These are phyloP conservation scores for Scolecobasidium constrictum DNA, from an alignment of 2,329 filamentous ascomycete species.

Conservation along the genomic window DNA sequence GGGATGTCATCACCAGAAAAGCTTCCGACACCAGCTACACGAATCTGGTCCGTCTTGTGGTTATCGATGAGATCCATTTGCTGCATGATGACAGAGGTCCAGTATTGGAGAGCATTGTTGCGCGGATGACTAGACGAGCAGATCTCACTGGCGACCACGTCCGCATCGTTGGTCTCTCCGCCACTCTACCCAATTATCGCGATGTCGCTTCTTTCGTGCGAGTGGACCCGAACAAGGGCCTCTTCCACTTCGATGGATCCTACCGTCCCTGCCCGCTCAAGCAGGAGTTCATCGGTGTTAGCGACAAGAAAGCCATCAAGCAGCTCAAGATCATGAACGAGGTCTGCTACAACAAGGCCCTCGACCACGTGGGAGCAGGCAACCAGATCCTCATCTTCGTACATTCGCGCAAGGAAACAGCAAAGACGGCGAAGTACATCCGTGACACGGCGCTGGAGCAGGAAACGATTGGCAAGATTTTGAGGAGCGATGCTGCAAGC, in stretches of 20 bases:
- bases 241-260: slow-evolving; percentile 94
- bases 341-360: slow-evolving; percentile 92
- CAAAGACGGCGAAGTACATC: slow-evolving; percentile 93
- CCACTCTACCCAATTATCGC: slow-evolving; percentile 89
- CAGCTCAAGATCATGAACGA: slow-evolving; percentile 99
- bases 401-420: slow-evolving; percentile 94
- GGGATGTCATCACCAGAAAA: slow-evolving; percentile 97
- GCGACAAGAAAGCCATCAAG: slow-evolving; percentile 97
- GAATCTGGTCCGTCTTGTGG: slow-evolving; percentile 87
- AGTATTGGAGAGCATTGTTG: slow-evolving; percentile 93
- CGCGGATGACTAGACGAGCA: slow-evolving; percentile 80
- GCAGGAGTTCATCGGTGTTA: slow-evolving; percentile 95
- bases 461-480: slow-evolving; percentile 92
- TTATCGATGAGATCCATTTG: slow-evolving; percentile 97
- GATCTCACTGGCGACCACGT: slow-evolving; percentile 93
- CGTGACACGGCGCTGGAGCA: slow-evolving; percentile 93
- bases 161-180: slow-evolving; percentile 82
- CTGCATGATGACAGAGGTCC: slow-evolving; percentile 95
- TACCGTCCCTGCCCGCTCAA: slow-evolving; percentile 88
- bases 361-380: slow-evolving; percentile 88
- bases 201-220: slow-evolving; percentile 94
- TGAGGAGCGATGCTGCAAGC: slow-evolving; percentile 84
- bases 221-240: slow-evolving; percentile 70
- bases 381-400: slow-evolving; percentile 99
- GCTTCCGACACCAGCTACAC: slow-evolving; percentile 95